Base-by-base conservation (phyloP, 768 basidiomycete species). In the Tricholoma flavovirens region DNA sequence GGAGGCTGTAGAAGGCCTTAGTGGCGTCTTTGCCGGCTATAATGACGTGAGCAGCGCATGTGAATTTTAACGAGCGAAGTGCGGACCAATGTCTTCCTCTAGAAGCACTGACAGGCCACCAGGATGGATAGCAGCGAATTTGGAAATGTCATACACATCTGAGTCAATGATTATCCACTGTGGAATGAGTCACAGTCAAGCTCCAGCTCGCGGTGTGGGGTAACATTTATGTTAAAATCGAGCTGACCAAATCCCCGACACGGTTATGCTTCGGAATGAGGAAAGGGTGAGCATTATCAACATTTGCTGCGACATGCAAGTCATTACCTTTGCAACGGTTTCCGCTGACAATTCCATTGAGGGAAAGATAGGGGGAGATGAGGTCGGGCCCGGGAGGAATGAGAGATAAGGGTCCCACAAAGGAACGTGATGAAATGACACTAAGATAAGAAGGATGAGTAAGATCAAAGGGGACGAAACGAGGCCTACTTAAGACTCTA, bases 11-110 rank as follows among this genome's bases (percentile, higher is more conserved):
- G 76, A 98, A 97, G 4, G 81, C 80, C 33, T 92, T 87, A 0
- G 93, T 96, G 1, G 87, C 87, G 63, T 97, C 93, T 68, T 90
- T 79, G 8, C 92, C 93, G 51, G 90, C 91, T 87, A 58, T 64
- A 67, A 57, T 51, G 21, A 49, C 19, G 19, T 30, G 33, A 50
- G 19, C 55, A 30, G 7, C 24, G 19, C 38, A 12, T 14, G 36
- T 29, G 17, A 24, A 26, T 14, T 40, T 29, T 17, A n/a, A 29
- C n/a, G 21, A 14, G 2, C 22, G 21, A 26, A 43, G 22, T 32
- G 14, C 85, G 54, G 56, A 86, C 90, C 90, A 46, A 95, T 80
- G 60, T 89, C 87, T 5, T 76, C 70, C 63, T 89, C 84, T n/a
- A 85, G 68, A 17, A 97, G 77, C 36, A 92, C 91, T 2, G 83